Base-by-base conservation (phyloP, 768 basidiomycete genomes). In the Leccinellum luteum region DNA sequence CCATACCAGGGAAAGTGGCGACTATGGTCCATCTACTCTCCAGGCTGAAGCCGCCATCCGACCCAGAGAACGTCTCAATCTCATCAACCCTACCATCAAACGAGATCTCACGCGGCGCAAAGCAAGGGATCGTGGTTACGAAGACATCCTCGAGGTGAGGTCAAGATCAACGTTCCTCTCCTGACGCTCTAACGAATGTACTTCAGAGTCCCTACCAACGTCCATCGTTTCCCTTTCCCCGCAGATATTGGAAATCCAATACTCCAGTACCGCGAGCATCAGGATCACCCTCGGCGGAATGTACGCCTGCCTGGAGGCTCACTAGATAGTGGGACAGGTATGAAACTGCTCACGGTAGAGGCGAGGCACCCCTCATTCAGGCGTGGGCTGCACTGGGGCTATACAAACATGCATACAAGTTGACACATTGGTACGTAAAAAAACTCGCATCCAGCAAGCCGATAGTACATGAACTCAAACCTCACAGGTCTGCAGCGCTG, bases 131-230 rank as follows among this genome's bases (percentile, higher is more conserved):
- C 81, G 85, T 49, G 81, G 85, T 51, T 96, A 92, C 87, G 94
- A 96, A 64, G 94, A 98, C 67, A 77, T 80, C 52, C 80, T 92
- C 61, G 94, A 97, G 73, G 90, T 92, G 67, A 68, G 81, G 72
- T 2, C n/a, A 4, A 28, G 28, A 55, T 28, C 10, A 17, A 14
- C 7, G 19, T 43, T 13, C 3, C 2, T 30, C 19, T 48, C 23
- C 6, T 0, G 38, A 13, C 12, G 17, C 43, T 27, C 48, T 66
- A 30, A 69, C 27, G 4, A 58, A 52, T 21, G 28, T 47, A 48
- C 59, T 51, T 4, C 60, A 92, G 89, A 83, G 83, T 59, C 79
- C 88, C 1, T 94, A 88, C 66, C 89, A 94, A 66, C 76, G 85
- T 6, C 77, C 79, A 1, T 81, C 81, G 0, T 71, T 79, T 0